Conservation (phyloP, 1,284 basidiomycete genomes). For the Pseudozyma hubeiensis region DNA sequence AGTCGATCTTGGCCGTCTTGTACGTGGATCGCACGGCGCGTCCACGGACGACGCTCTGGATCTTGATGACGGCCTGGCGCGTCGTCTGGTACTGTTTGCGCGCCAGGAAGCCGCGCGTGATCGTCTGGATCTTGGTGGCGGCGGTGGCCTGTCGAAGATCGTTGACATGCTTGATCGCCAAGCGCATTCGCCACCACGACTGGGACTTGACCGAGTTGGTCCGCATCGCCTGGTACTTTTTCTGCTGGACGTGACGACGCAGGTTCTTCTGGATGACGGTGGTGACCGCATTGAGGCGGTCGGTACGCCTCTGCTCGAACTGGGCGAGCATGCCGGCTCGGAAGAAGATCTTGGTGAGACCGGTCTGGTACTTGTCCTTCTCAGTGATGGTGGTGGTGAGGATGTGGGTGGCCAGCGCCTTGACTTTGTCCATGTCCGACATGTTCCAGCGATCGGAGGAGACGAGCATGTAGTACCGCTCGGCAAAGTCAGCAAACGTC, state of each 20-base stretch:
- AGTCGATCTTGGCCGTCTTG: constrained; percentile 74
- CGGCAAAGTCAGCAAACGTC: constrained; percentile 99
- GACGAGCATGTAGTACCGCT: constrained; percentile 97
- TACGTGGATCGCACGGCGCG: constrained; percentile 79
- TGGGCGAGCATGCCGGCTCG: constrained; percentile 98
- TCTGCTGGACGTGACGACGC: constrained; percentile 83
- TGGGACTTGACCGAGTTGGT: constrained; percentile 85
- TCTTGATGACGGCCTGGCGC: constrained; percentile 76
- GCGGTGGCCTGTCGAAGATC: constrained; percentile 79
- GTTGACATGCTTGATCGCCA: constrained; percentile 80
- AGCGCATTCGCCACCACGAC: constrained; percentile 89
- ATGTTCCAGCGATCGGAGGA: constrained; percentile 82
- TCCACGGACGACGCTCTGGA: constrained; percentile 88
- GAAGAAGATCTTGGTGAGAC: constrained; percentile 99
- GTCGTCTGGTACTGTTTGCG: constrained; percentile 78
- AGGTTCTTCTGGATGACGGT: constrained; percentile 98
- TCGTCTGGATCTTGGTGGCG: constrained; percentile 82
- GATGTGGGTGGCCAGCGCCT: constrained; percentile 82
- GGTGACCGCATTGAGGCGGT: constrained; percentile 87
- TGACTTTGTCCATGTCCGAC: constrained; percentile 71
- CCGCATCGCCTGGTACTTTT: constrained; percentile 81
- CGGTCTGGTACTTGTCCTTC: constrained; percentile 94
- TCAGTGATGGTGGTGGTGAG: constrained; percentile 88
- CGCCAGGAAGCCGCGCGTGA: constrained; percentile 79
- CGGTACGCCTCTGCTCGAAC: constrained; percentile 88